Conservation (phyloP, 352 stramenopile genomes). For the Phytopythium cucurbitacearum region DNA sequence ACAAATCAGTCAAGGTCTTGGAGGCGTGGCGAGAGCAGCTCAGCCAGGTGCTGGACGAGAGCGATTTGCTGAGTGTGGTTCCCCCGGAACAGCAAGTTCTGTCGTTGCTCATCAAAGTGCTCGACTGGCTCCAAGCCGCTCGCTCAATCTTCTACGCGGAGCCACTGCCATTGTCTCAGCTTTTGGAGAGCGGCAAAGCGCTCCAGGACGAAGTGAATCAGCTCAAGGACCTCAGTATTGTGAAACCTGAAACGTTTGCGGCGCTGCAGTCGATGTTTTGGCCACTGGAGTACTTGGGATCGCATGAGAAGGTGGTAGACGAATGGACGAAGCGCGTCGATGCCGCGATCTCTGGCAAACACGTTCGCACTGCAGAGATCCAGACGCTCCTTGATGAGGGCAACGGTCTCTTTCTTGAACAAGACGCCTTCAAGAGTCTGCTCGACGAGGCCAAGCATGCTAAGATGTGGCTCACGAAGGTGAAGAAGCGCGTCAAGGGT, state of each 20-base stretch:
- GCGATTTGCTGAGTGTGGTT: slow-evolving; percentile 61
- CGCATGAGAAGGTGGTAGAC: slow-evolving; percentile 58
- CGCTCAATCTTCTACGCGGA: slow-evolving; percentile 82
- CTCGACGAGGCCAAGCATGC: slow-evolving; percentile 80
- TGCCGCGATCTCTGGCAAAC: slow-evolving; percentile 59
- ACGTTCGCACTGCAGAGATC: slow-evolving; percentile 46
- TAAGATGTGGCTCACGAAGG: slow-evolving; percentile 77
- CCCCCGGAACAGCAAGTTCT: slow-evolving; percentile 53
- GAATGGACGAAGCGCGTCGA: slow-evolving; percentile 56
- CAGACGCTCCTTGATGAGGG: slow-evolving; percentile 56
- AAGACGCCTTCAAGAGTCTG: slow-evolving; percentile 72
- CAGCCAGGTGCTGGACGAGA: slow-evolving; percentile 48
- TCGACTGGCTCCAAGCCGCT: slow-evolving; percentile 76
- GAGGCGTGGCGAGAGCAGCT: slow-evolving; percentile 69
- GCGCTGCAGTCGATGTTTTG: slow-evolving; percentile 58
- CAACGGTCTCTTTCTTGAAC: slow-evolving; percentile 55
- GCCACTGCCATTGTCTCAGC: slow-evolving; percentile 48
- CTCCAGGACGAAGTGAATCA: slow-evolving; percentile 28
- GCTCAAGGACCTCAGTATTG: slow-evolving; percentile 10
- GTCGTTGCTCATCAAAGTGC: slow-evolving; percentile 41
- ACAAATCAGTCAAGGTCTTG: slow-evolving; percentile 70
- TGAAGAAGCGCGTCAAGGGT: slow-evolving; percentile 77
- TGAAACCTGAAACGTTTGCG: slow-evolving; percentile 30
- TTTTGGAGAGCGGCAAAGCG: slow-evolving; percentile 46
- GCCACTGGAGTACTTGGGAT: slow-evolving; percentile 64